phyloP scores from a whole-genome alignment of 148 eudicot genomes.

The Chenopodium berlandieri region DNA sequence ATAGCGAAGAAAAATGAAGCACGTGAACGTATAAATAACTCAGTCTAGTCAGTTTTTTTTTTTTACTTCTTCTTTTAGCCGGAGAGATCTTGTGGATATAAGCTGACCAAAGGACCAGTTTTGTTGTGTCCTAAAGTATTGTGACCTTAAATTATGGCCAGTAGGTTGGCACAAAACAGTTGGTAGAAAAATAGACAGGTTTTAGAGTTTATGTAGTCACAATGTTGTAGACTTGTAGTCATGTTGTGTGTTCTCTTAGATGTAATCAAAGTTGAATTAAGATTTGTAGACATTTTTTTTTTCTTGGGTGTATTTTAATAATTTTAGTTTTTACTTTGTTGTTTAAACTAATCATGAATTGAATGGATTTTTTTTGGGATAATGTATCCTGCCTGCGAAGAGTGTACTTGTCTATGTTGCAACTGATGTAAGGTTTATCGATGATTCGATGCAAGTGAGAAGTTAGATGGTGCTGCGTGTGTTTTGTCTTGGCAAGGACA shows the following conservation, averaged over 20 bases:
- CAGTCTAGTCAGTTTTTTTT: background rate
- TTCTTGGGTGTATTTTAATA: background rate
- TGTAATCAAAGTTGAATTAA: background rate
- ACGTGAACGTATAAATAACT: background rate
- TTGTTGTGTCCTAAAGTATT: background rate
- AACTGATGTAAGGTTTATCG: background rate
- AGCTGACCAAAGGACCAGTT: conserved; percentile 7
- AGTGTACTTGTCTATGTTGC: background rate
- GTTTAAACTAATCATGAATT: background rate
- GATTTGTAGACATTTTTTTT: background rate
- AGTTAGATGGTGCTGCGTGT: too few species aligned
- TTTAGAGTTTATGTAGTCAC: background rate
- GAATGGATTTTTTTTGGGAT: background rate
- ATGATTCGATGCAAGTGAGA: too few species aligned
- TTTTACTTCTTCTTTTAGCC: background rate
- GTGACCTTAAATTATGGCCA: conserved; percentile 2
- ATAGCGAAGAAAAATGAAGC: conserved; percentile 16
- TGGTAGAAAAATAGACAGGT: background rate
- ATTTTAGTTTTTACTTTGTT: background rate
- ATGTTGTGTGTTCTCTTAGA: background rate
- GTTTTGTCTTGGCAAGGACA: too few species aligned
- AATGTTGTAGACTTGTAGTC: background rate
- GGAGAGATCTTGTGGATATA: background rate
- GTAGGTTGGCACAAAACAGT: background rate
- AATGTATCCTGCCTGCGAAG: background rate